Evolutionary conservation across 345 rosid species (phyloP).

Genomic region (Clarkia xantiana): DNA sequence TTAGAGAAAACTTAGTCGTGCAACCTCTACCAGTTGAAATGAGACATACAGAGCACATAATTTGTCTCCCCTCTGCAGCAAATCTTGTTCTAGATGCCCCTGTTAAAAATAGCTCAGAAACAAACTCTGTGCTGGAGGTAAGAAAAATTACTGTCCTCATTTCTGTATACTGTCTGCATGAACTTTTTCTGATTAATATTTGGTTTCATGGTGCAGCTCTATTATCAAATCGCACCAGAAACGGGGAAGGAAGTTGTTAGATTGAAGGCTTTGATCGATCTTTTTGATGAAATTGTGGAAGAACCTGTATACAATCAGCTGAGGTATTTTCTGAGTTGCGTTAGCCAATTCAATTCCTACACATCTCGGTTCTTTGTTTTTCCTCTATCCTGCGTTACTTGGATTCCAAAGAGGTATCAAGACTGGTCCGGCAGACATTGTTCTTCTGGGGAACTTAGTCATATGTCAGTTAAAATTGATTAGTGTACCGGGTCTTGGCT

Average conservation of each 20-base stretch:
- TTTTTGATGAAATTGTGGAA: slow-evolving; percentile 83
- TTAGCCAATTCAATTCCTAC: neutral
- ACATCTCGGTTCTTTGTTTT: too few species aligned
- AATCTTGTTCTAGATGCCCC: slow-evolving; percentile 67
- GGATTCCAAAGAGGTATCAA: too few species aligned
- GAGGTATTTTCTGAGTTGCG: slow-evolving; percentile 32
- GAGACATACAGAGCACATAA: slow-evolving; percentile 64
- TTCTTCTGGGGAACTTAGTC: too few species aligned
- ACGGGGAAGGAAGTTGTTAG: slow-evolving; percentile 37
- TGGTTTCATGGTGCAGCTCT: slow-evolving; percentile 46
- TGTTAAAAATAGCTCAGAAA: slow-evolving; percentile 78
- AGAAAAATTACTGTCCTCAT: slow-evolving; percentile 6
- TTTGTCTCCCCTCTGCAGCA: slow-evolving; percentile 55
- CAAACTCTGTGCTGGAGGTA: slow-evolving; percentile 92
- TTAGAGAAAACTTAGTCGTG: slow-evolving; percentile 41
- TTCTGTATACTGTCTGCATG: neutral
- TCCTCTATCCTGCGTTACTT: too few species aligned
- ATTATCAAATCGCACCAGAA: slow-evolving; percentile 93
- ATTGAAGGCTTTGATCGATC: slow-evolving; percentile 82
- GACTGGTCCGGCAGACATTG: too few species aligned
- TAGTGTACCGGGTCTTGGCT: too few species aligned
- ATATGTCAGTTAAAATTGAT: too few species aligned
- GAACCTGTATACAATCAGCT: slow-evolving; percentile 93
- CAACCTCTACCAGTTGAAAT: slow-evolving; percentile 49
- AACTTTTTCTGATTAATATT: neutral